These are phyloP conservation scores for Fraxinus greggii DNA, from an alignment of 305 asterid species.

Conservation along the genomic window DNA sequence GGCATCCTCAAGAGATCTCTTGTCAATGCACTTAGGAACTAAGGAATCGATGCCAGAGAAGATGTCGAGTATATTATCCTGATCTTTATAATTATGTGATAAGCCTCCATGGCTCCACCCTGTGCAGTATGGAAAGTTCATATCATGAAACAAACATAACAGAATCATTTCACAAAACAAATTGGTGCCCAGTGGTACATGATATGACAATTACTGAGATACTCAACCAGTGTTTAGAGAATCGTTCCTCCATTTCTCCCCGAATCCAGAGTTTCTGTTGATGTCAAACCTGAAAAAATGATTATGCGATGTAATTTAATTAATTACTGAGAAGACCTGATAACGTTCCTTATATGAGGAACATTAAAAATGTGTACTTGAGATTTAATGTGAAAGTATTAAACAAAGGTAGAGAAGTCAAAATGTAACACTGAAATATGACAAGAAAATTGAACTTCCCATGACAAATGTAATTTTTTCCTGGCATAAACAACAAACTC, in stretches of 20 bases:
- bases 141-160: conserved; percentile 19
- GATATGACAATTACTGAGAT: conserved; percentile 14
- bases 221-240: conserved; percentile 48
- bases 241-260: conserved; percentile 54
- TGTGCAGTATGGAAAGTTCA: conserved; percentile 30
- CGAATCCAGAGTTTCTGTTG: conserved; percentile 37
- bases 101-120: conserved; percentile 34
- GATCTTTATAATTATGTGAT: conserved; percentile 31
- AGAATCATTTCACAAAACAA: conserved; percentile 21
- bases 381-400: conserved; percentile 15
- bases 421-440: conserved; percentile 1
- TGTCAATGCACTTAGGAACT: conserved; percentile 72
- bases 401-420: conserved; percentile 5
- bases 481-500: conserved; percentile 15
- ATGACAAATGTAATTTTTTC: conserved; percentile 2
- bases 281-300: conserved; percentile 44
- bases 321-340: conserved; percentile 11
- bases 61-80: conserved; percentile 63
- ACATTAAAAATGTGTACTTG: conserved; percentile 14
- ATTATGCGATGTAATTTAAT: background rate
- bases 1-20: conserved; percentile 67
- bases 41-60: conserved; percentile 59
- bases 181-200: conserved; percentile 19
- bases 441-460: conserved; percentile 2
- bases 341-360: conserved; percentile 12